phyloP scores from a whole-genome alignment of 116 monocot genomes.

The Dioscorea cayenensis region DNA sequence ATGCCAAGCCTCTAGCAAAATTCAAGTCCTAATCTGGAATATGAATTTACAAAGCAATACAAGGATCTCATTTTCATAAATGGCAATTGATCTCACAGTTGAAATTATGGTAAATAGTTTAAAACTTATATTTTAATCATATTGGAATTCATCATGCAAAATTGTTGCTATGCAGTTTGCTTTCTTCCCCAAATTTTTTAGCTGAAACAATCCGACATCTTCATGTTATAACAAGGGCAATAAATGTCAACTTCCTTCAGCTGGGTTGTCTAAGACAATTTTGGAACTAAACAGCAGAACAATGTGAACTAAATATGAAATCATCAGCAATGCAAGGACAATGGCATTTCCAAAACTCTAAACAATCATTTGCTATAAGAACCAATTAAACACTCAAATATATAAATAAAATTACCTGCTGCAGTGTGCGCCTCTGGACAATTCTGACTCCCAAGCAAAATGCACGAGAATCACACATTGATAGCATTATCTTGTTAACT shows the following conservation, averaged over 20 bases:
- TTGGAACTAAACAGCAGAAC: not conserved
- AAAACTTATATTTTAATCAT: too few species aligned
- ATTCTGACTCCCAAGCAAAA: constrained; percentile 82
- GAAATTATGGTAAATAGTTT: too few species aligned
- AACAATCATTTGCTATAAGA: not conserved
- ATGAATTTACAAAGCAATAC: too few species aligned
- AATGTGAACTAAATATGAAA: not conserved
- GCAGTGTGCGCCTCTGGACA: constrained; percentile 39
- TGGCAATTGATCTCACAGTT: too few species aligned
- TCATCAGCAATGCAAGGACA: not conserved
- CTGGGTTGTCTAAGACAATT: not conserved
- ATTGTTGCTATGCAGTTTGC: too few species aligned
- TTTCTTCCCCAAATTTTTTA: too few species aligned
- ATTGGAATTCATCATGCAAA: too few species aligned
- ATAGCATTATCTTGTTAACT: constrained; percentile 59
- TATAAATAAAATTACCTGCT: constrained; percentile 36
- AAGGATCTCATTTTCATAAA: too few species aligned
- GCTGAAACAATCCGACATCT: too few species aligned
- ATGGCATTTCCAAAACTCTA: not conserved
- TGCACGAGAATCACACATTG: constrained; percentile 53
- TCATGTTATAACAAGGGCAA: too few species aligned
- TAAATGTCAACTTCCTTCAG: not conserved
- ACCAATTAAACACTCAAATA: not conserved
- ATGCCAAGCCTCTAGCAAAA: too few species aligned
- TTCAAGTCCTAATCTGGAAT: too few species aligned